Base-by-base conservation (phyloP, 768 basidiomycete genomes). In the Crucibulum laeve region DNA sequence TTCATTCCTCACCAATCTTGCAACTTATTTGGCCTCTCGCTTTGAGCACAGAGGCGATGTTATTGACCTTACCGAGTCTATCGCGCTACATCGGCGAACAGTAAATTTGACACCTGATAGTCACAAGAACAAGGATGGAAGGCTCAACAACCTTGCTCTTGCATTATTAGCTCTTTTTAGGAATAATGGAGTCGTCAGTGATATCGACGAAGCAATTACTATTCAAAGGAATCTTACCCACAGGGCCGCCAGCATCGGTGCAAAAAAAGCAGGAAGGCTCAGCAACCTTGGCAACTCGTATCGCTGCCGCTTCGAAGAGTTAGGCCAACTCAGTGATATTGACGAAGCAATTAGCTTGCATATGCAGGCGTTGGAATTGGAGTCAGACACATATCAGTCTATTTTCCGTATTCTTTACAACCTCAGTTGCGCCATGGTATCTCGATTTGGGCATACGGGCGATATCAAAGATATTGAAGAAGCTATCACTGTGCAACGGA, bases 231-330 rank as follows among this genome's bases (percentile, higher is more conserved):
- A 30, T 10, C 10, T 8, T n/a, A n/a, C 28, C n/a, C n/a, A 10
- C 1, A 8, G 8, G 10, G n/a, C n/a, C 10, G 10, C 28, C 8
- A 8, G n/a, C 8, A 8, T 1, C 28, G n/a, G 39, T 5, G 2
- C 15, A 3, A 21, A 25, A 14, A 11, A 39, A 8, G 32, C 48
- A 25, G 22, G 13, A 5, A 32, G 24, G 7, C 26, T 51, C 13
- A 33, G 33, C 33, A 51, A 49, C 40, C 50, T 51, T 21, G 48
- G 43, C 2, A 25, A 19, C 32, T 17, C 44, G 25, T 48, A 45
- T 10, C 33, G 34, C 14, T 5, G 11, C n/a, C 50, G 38, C 26
- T 51, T 48, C 35, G 38, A 40, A 24, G 25, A 33, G 7, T 32
- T 42, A n/a, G 42, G 32, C 15, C 32, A 48, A 17, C n/a, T 45